These are phyloP conservation scores for Chrysoporthe deuterocubensis DNA, from an alignment of 2,329 filamentous ascomycete genomes.

Conservation along the genomic window DNA sequence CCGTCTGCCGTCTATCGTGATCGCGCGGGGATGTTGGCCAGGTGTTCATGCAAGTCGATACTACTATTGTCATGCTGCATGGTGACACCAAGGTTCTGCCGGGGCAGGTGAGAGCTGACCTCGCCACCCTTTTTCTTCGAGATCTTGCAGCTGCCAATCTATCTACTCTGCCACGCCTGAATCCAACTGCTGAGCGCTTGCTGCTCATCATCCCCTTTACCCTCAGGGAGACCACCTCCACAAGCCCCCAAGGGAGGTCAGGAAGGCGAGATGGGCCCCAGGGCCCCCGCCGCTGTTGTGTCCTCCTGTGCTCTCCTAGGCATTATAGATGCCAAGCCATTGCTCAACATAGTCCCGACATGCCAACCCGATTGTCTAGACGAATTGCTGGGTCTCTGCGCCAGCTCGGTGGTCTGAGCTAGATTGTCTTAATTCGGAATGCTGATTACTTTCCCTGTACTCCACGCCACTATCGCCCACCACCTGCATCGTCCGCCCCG, in stretches of 20 bases:
- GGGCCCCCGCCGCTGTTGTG: not conserved
- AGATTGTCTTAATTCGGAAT: not conserved
- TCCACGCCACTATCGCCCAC: not conserved
- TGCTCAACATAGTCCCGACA: not conserved
- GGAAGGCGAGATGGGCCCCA: too few relatives aligned
- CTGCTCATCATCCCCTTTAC: too few relatives aligned
- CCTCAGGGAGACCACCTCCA: too few relatives aligned
- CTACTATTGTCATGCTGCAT: slow-evolving; percentile 11
- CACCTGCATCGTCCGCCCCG: not conserved
- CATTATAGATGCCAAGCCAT: not conserved
- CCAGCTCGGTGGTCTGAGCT: not conserved
- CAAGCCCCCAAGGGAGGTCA: too few relatives aligned
- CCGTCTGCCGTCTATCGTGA: not conserved
- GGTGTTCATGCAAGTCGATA: slow-evolving; percentile 1
- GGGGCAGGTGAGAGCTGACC: not conserved
- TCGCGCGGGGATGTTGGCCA: not conserved
- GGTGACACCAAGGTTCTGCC: not conserved
- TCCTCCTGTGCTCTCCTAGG: not conserved
- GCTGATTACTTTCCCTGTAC: not conserved
- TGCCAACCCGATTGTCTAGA: not conserved
- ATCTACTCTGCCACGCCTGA: not conserved
- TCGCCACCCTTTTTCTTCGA: not conserved
- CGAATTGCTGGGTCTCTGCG: not conserved
- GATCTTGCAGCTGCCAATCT: not conserved
- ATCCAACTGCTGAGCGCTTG: too few relatives aligned